Evolutionary conservation across 2,329 filamentous ascomycete genomes (phyloP).

Genomic region (Stenocarpella maydis): DNA sequence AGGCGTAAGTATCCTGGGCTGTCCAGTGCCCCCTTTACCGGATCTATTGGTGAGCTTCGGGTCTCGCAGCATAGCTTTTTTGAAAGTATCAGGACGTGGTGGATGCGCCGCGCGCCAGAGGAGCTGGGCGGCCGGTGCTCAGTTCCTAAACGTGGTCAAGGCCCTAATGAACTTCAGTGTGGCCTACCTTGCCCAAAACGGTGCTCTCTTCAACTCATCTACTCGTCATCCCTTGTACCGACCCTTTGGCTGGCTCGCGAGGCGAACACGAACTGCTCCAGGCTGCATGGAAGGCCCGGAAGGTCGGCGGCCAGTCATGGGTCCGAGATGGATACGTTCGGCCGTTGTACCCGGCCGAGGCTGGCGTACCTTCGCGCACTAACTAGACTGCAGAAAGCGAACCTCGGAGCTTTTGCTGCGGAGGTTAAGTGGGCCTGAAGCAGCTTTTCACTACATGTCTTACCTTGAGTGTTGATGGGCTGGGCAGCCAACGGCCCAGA

Average conservation of each 20-base stretch:
- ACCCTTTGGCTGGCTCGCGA: background rate
- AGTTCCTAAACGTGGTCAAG: background rate
- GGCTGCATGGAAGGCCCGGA: background rate
- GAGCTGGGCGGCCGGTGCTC: background rate
- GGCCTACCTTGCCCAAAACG: background rate
- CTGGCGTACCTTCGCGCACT: background rate
- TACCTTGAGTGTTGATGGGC: background rate
- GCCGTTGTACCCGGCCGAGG: slow-evolving; percentile 22
- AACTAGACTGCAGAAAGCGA: background rate
- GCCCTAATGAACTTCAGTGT: background rate
- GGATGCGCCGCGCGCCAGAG: background rate
- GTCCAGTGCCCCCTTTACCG: too few relatives aligned
- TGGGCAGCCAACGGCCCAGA: background rate
- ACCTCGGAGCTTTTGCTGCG: slow-evolving; percentile 19
- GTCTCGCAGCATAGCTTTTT: background rate
- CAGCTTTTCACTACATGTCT: background rate
- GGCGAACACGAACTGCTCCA: background rate
- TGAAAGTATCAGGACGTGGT: background rate
- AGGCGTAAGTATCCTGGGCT: background rate
- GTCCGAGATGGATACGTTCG: slow-evolving; percentile 6
- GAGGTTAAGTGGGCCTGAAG: slow-evolving; percentile 6
- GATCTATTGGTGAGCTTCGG: background rate
- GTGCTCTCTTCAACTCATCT: background rate
- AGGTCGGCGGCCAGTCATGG: slow-evolving; percentile 8
- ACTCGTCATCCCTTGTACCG: background rate